These are phyloP conservation scores for Termitomyces sp. DNA, from an alignment of 768 basidiomycete species.

Conservation along the genomic window DNA sequence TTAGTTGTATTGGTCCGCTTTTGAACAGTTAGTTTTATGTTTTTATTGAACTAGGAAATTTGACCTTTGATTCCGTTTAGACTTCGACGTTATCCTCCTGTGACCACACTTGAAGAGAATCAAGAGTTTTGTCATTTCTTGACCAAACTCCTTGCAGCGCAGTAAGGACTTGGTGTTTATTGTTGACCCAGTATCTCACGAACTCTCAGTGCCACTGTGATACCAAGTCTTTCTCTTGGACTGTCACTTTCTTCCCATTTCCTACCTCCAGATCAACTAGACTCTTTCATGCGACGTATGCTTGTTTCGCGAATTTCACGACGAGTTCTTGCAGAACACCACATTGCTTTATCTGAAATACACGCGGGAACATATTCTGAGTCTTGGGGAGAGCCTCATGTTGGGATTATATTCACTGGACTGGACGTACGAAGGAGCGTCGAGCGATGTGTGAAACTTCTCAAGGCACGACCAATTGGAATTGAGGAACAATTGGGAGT, in stretches of 20 bases:
- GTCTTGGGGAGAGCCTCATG: conserved; percentile 48
- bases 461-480: conserved; percentile 44
- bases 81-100: conserved; percentile 67
- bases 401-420: conserved; percentile 82
- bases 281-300: conserved; percentile 89
- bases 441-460: conserved; percentile 56
- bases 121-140: conserved; percentile 74
- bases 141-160: conserved; percentile 58
- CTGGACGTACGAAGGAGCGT: conserved; percentile 68
- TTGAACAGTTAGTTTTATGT: conserved; percentile 57
- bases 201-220: conserved; percentile 57
- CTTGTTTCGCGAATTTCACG: conserved; percentile 86
- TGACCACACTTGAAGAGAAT: conserved; percentile 73
- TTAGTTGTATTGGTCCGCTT: conserved; percentile 83
- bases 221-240: conserved; percentile 78
- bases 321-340: conserved; percentile 85
- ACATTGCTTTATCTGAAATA: conserved; percentile 72
- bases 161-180: conserved; percentile 44
- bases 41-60: not conserved
- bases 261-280: conserved; percentile 72
- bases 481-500: conserved; percentile 33
- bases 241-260: conserved; percentile 81
- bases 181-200: conserved; percentile 5
- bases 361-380: conserved; percentile 34
- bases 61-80: conserved; percentile 26